Evolutionary conservation across 768 basidiomycete genomes (phyloP).

Genomic region (Calocybe cyanea): DNA sequence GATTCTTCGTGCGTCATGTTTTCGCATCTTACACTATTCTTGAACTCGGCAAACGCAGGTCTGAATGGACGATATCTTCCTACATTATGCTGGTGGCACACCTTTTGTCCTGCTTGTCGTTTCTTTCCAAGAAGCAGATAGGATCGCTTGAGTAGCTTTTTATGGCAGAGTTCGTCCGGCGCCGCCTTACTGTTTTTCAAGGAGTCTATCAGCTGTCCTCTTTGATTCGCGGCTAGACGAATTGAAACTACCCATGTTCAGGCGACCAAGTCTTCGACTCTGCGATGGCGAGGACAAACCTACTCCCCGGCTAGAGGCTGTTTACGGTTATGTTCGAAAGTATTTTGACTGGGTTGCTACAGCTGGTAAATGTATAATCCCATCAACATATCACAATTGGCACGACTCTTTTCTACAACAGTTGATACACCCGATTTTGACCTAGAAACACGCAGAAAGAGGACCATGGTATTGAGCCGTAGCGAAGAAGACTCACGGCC

Average conservation of each 20-base stretch:
- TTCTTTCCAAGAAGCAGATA: slow-evolving; percentile 2
- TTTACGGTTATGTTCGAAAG: slow-evolving; percentile 39
- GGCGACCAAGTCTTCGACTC: slow-evolving; percentile 18
- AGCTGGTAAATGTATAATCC: slow-evolving; percentile 37
- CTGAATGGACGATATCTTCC: slow-evolving; percentile 23
- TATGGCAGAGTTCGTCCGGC: background rate
- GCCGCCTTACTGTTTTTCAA: background rate
- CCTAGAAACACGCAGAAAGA: slow-evolving; percentile 1
- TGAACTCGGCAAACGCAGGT: background rate
- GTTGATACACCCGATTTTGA: background rate
- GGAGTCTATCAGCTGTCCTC: slow-evolving; percentile 37
- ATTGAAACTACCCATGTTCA: slow-evolving; percentile 47
- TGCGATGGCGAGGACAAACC: slow-evolving; percentile 1
- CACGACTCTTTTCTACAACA: background rate
- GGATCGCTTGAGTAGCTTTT: slow-evolving; percentile 4
- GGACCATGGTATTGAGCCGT: slow-evolving; percentile 7
- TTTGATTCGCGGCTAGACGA: slow-evolving; percentile 59
- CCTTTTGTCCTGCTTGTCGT: slow-evolving; percentile 19
- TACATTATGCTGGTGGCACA: slow-evolving; percentile 20
- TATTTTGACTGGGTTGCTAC: slow-evolving; percentile 53
- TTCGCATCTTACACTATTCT: background rate
- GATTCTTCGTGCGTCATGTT: slow-evolving; percentile 4
- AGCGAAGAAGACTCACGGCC: background rate
- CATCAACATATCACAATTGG: background rate
- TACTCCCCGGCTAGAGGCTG: slow-evolving; percentile 26